Evolutionary conservation across 2,329 filamentous ascomycete genomes (phyloP).

Genomic region (Tolypocladium nubicola): DNA sequence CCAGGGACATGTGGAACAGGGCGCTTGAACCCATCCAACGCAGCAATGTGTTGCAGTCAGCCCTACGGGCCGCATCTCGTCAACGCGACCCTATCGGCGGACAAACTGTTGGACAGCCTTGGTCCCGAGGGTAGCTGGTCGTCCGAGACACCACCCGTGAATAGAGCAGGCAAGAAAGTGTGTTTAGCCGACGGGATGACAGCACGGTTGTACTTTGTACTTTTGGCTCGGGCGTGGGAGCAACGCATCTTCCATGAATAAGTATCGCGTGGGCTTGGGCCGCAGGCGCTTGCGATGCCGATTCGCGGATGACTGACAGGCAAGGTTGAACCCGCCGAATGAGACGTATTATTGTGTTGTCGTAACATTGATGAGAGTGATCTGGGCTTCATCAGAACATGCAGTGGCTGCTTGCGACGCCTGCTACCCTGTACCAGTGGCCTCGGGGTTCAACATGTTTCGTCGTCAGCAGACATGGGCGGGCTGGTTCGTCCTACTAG

Average conservation of each 20-base stretch:
- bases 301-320: not conserved
- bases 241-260: not conserved
- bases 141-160: too few relatives aligned
- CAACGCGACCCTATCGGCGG: not conserved
- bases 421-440: not conserved
- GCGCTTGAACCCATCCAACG: not conserved
- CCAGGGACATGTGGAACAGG: constrained; percentile 1
- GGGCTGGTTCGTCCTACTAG: not conserved
- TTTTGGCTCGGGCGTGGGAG: not conserved
- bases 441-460: not conserved
- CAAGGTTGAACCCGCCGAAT: too few relatives aligned
- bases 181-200: not conserved
- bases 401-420: not conserved
- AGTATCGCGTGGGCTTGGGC: not conserved
- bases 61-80: not conserved
- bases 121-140: not conserved
- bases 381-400: not conserved
- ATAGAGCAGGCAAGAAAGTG: too few relatives aligned
- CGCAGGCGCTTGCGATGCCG: not conserved
- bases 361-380: not conserved
- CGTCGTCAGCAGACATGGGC: not conserved
- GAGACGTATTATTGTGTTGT: not conserved
- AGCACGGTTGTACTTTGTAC: not conserved
- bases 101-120: not conserved
- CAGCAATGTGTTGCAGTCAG: not conserved